These are phyloP conservation scores for Penicillium bialowiezense DNA, from an alignment of 495 filamentous ascomycete genomes.

Conservation along the genomic window DNA sequence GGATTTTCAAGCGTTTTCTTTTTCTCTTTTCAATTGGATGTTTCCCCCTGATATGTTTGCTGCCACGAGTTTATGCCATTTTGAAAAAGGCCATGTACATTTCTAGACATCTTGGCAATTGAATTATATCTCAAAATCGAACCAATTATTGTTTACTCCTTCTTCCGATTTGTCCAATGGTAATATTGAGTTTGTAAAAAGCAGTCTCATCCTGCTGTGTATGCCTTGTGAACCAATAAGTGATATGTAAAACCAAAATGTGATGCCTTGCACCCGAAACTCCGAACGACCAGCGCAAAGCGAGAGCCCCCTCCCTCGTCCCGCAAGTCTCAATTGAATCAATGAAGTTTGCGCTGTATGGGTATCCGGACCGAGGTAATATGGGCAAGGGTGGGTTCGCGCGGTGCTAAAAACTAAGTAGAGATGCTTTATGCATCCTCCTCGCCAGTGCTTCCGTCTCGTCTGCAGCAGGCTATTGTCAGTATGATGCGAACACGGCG, in stretches of 20 bases:
- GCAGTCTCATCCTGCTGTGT: conserved; percentile 6
- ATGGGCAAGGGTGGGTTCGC: conserved; percentile 6
- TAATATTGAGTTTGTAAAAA: conserved; percentile 4
- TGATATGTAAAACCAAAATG: conserved; percentile 10
- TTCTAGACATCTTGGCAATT: conserved; percentile 22
- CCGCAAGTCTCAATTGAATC: background rate
- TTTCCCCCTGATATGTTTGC: conserved; percentile 5
- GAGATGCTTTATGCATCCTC: conserved; percentile 35
- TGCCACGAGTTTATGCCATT: conserved; percentile 22
- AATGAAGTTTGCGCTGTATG: conserved; percentile 4
- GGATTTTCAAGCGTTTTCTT: conserved; percentile 27
- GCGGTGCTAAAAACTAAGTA: conserved; percentile 1
- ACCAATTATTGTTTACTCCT: too few species aligned
- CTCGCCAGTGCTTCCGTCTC: conserved; percentile 51
- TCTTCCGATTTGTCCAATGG: too few species aligned
- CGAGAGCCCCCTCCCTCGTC: background rate
- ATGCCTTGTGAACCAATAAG: conserved; percentile 13
- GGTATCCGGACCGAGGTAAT: conserved; percentile 11
- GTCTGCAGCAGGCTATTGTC: conserved; percentile 23
- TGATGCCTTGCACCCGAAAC: conserved; percentile 27
- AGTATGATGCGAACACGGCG: background rate
- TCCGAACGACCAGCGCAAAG: conserved; percentile 18
- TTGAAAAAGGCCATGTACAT: conserved; percentile 20
- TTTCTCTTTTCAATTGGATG: conserved; percentile 3
- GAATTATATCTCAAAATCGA: conserved; percentile 4